Evolutionary conservation across 1,284 basidiomycete genomes (phyloP), one percentile per base, ranked within the genome.

Genomic region (Pseudozyma sp.): DNA sequence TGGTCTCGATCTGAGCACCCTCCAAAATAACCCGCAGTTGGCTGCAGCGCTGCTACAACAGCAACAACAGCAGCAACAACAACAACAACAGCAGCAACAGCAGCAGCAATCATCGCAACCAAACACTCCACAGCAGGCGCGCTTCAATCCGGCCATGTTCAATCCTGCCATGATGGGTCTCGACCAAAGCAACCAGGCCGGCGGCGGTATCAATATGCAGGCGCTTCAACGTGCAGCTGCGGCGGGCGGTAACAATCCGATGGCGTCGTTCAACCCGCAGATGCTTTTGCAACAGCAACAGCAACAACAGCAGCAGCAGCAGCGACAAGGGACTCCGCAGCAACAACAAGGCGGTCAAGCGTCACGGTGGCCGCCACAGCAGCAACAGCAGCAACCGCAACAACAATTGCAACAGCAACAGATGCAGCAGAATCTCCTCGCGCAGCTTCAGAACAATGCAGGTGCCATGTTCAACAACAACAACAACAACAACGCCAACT

Each of bases 201-300:
- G 37, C 16, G 60, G 52, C n/a, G 60, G 53, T 16, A 56, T 75
- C 57, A 65, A 75, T 61, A 48, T 75, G 42, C 68, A 70, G 45
- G 68, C 66, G 10, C 55, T 76, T 13, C 74, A 76, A 44, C 58
- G 65, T 19, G 64, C 74, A 14, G 70, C 61, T 34, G 67, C 70
- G 13, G 68, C 66, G 11, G 49, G 56, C 37, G 64, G 37, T 11
- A 71, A 69, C 50, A 76, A 68, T 56, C 53, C 63, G n/a, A 45
- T 64, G 45, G 55, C 48, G 37, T 50, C 61, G 1, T 76, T 72
- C 63, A 76, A 75, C 24, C 69, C 65, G 39, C 74, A 74, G 55
- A 55, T 78, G 57, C 52, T 69, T 2, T 55, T 74, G 45, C 67
- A 70, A 48, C 75, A 70, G 16, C 74, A 69, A 54, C 69, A 68